Evolutionary conservation across 495 filamentous ascomycete species (phyloP).

Genomic region (Penicillium coprophilum): DNA sequence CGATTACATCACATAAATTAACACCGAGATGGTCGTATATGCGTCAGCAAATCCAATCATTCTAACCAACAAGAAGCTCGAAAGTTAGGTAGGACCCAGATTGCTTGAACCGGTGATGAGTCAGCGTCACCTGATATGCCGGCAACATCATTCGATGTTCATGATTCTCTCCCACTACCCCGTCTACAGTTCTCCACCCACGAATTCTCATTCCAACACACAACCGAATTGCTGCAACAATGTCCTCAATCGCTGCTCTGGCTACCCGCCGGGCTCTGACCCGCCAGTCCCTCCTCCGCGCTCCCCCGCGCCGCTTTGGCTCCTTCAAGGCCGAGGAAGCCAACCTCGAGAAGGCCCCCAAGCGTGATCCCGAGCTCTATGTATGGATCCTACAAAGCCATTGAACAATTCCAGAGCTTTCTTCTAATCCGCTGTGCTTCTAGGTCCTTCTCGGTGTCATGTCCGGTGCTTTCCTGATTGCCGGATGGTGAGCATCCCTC

Average conservation of each 20-base stretch:
- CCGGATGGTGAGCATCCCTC: constrained; percentile 62
- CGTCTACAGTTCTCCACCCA: constrained; percentile 20
- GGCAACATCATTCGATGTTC: constrained; percentile 41
- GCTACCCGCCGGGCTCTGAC: constrained; percentile 51
- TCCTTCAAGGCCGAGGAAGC: constrained; percentile 49
- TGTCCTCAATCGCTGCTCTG: constrained; percentile 56
- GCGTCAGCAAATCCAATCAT: constrained; percentile 6
- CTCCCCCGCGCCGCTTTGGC: constrained; percentile 43
- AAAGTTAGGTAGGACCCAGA: constrained; percentile 5
- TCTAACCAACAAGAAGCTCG: constrained; percentile 8
- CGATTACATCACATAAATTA: constrained; percentile 25
- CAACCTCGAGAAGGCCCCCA: constrained; percentile 63
- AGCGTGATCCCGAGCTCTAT: constrained; percentile 79
- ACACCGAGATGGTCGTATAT: constrained; percentile 7
- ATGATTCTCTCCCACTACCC: constrained; percentile 36
- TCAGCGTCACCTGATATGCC: constrained; percentile 25
- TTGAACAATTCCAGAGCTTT: constrained; percentile 13
- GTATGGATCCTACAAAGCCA: constrained; percentile 47
- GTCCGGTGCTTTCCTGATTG: constrained; percentile 81
- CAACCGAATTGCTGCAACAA: constrained; percentile 34
- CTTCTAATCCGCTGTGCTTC: constrained; percentile 18
- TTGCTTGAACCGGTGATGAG: constrained; percentile 26
- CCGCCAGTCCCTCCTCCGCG: constrained; percentile 46
- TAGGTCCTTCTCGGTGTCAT: constrained; percentile 91
- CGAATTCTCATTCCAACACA: constrained; percentile 17